Percentiles rank a stretch among this genome's conserved stretches.
Evolutionary conservation across 192 early-diverging fungal species (phyloP).

Genomic region (Coemansia sp.): DNA sequence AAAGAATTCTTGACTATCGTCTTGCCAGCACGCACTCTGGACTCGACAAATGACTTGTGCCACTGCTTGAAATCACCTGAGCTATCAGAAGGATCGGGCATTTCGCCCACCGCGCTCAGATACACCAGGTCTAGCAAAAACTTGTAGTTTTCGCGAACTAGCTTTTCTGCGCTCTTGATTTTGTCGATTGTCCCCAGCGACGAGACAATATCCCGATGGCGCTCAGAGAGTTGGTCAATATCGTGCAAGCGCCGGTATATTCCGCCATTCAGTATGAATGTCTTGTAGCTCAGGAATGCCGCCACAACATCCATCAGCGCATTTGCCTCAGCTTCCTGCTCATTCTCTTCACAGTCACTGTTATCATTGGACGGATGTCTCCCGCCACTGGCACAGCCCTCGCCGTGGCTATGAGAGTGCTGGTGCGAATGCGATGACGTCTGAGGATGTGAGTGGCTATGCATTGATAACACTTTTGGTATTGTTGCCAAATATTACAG

Average conservation of each 20-base stretch:
- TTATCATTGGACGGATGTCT: not conserved
- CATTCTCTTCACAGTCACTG: conserved; percentile 7
- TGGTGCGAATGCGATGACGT: conserved; percentile 1
- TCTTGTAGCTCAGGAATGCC: conserved; percentile 65
- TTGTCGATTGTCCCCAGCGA: conserved; percentile 62
- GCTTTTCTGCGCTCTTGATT: conserved; percentile 61
- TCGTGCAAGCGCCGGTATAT: conserved; percentile 62
- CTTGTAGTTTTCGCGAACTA: conserved; percentile 60
- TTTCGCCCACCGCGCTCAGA: conserved; percentile 28
- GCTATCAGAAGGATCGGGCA: conserved; percentile 15
- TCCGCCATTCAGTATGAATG: conserved; percentile 59
- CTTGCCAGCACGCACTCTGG: conserved; percentile 20
- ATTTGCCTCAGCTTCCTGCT: conserved; percentile 22
- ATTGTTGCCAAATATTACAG: not conserved
- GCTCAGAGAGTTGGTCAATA: conserved; percentile 61
- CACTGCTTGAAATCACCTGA: conserved; percentile 23
- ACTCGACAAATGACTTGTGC: conserved; percentile 22
- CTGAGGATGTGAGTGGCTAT: not conserved
- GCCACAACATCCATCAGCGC: conserved; percentile 42
- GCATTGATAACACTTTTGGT: not conserved
- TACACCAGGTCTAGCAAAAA: conserved; percentile 51
- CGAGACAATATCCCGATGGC: conserved; percentile 56
- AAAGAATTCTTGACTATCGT: conserved; percentile 63
- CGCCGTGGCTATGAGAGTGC: not conserved
- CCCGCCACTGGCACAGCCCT: not conserved